These are phyloP conservation scores for Wallemia hederae DNA, from an alignment of 1,284 basidiomycete genomes.

Conservation along the genomic window DNA sequence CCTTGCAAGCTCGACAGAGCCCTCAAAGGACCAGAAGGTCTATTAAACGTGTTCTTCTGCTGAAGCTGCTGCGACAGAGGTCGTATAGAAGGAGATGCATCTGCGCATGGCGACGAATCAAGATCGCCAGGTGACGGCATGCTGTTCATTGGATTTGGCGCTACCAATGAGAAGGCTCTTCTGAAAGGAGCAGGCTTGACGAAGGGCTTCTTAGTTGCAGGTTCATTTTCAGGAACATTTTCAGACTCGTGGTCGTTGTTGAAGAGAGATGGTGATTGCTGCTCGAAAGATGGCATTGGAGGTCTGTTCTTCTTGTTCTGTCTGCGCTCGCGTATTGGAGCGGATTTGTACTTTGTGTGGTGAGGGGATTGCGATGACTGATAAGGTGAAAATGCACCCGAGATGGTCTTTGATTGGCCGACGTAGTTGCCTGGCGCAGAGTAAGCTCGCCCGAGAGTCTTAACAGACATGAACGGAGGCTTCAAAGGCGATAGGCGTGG, in stretches of 20 bases:
- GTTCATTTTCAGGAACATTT: background rate
- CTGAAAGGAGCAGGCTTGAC: background rate
- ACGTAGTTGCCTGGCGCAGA: background rate
- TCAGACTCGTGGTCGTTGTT: background rate
- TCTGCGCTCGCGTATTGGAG: background rate
- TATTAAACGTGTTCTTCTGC: background rate
- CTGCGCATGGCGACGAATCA: background rate
- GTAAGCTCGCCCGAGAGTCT: background rate
- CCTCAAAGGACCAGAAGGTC: background rate
- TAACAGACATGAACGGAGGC: background rate
- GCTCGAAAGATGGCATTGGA: background rate
- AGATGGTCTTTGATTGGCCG: background rate
- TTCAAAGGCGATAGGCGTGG: background rate
- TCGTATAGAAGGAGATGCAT: background rate
- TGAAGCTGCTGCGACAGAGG: background rate
- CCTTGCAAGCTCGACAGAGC: background rate
- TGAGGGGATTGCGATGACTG: background rate
- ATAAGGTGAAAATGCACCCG: background rate
- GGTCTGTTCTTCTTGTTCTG: background rate
- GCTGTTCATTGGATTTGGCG: background rate
- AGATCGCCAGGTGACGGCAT: background rate
- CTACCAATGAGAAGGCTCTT: background rate
- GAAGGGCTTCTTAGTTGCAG: background rate
- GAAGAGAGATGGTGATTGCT: background rate
- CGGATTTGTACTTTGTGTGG: background rate